Base-by-base conservation (phyloP, 129 eudicot genomes). In the Helianthus tuberosus region DNA sequence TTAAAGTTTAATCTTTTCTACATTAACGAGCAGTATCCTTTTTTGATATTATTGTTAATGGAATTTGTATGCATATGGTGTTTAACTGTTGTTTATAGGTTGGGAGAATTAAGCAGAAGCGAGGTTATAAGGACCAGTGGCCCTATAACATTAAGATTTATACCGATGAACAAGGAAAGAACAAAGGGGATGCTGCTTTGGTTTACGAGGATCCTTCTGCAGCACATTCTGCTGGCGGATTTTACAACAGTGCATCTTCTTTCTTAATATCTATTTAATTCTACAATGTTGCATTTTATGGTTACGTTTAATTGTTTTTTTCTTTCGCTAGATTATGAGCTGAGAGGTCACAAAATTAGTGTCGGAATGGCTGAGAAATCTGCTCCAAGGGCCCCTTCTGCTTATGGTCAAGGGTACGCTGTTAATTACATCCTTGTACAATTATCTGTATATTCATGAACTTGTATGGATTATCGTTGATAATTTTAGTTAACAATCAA, bases 191-290 rank as follows among this genome's bases (percentile, higher is more conserved):
- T 83, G 97, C 77, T 49, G 90, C 84, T 77, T 81, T 94, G 80
- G 89, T 92, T n/a, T 94, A 94, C 76, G 99, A 94, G 79, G 99
- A 94, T 80, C 99, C 99, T 43, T 85, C 87, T 81, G 99, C 99
- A 41, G 99, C 99, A 25, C 99, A 94, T 81, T 81, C 97, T 69
- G 99, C 97, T 68, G 97, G 99, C 51, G 96, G 97, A 36, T 94
- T 94, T 49, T 94, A 69, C 68, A 94, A 90, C 69, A 79, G 98
- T 93, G 86, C 41, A 50, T 6, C 9, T 50, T 50, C 60, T 61
- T 44, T 27, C 39, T 17, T 67, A 55, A 63, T 64, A 57, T 11
- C 1, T 1, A 57, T 15, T 11, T 12, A 44, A 50, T 29, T 32
- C 54, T 61, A 61, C 44, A 13, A 13, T 12, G 14, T 61, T 32